A percentile compares a stretch with the other conserved stretches of the same genome.
Conservation (phyloP, 73 alveolate genomes). For the Paramecium octaurelia region DNA sequence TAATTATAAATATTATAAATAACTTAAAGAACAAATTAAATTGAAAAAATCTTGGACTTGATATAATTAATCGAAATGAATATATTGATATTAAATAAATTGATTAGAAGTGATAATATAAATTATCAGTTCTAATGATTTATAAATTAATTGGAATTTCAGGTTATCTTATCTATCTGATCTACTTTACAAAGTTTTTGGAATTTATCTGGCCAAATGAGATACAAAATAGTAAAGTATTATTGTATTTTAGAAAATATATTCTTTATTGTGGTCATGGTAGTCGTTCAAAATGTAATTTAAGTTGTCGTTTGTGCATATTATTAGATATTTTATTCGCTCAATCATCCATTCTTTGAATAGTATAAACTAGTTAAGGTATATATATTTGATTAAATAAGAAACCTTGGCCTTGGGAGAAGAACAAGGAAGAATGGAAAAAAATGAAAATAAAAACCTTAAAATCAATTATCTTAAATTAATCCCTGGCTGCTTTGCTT, state of each 20-base stretch:
- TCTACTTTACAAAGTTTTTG: neutral
- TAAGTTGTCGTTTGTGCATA: neutral
- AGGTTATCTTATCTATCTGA: neutral
- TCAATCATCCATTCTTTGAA: constrained; percentile 73
- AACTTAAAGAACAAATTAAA: neutral
- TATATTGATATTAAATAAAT: neutral
- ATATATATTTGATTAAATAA: neutral
- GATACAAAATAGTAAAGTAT: neutral
- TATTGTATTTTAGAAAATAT: neutral
- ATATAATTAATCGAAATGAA: neutral
- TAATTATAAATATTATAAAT: neutral
- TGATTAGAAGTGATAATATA: neutral
- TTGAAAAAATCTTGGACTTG: neutral
- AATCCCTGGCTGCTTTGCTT: neutral
- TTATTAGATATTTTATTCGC: constrained; percentile 42
- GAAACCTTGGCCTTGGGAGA: constrained; percentile 83
- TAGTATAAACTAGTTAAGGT: constrained; percentile 62
- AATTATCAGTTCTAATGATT: neutral
- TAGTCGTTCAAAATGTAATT: neutral
- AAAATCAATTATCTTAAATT: neutral
- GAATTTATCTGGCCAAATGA: neutral
- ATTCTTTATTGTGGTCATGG: neutral
- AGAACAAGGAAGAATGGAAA: constrained; percentile 47
- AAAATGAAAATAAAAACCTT: constrained; percentile 38
- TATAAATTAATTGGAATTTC: neutral